Conservation (phyloP, 2,329 filamentous ascomycete species). For the Aspergillus fijiensis region DNA sequence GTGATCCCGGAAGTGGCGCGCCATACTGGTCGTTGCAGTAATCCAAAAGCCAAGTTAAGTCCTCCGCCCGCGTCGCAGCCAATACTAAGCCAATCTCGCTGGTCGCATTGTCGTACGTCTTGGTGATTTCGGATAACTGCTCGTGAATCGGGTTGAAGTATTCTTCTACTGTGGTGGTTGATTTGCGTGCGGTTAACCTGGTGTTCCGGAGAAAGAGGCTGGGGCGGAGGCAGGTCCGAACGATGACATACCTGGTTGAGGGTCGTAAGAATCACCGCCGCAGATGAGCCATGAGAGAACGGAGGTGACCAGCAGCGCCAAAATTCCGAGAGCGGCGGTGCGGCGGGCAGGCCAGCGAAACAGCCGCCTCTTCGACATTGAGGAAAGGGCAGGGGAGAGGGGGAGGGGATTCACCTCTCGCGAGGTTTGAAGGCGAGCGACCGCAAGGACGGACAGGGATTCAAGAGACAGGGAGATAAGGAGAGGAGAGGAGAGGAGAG, state of each 20-base stretch:
- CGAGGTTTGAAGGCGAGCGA: not conserved
- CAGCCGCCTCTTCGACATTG: slow-evolving; percentile 20
- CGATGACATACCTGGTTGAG: slow-evolving; percentile 11
- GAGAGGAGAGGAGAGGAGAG: not conserved
- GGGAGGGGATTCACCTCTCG: not conserved
- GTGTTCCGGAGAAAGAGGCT: not conserved
- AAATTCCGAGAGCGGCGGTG: slow-evolving; percentile 14
- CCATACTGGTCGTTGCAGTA: slow-evolving; percentile 23
- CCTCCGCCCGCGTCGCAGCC: slow-evolving; percentile 20
- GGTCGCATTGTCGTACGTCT: slow-evolving; percentile 14
- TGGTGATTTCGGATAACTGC: slow-evolving; percentile 19
- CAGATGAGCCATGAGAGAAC: slow-evolving; percentile 16
- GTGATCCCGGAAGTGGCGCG: not conserved
- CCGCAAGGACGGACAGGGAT: not conserved
- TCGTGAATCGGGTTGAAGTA: slow-evolving; percentile 9
- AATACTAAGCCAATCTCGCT: slow-evolving; percentile 19
- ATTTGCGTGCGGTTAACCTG: not conserved
- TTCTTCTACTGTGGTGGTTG: not conserved
- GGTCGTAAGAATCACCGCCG: slow-evolving; percentile 10
- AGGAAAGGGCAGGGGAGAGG: not conserved
- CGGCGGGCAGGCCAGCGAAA: slow-evolving; percentile 23
- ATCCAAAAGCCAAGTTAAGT: slow-evolving; percentile 22
- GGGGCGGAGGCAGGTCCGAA: not conserved
- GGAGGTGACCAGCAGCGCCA: slow-evolving; percentile 17
- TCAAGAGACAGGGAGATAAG: not conserved